Evolutionary conservation across 441 rosid genomes (phyloP), one percentile per base, ranked within the genome.

Genomic region (Isatis lusitanica): DNA sequence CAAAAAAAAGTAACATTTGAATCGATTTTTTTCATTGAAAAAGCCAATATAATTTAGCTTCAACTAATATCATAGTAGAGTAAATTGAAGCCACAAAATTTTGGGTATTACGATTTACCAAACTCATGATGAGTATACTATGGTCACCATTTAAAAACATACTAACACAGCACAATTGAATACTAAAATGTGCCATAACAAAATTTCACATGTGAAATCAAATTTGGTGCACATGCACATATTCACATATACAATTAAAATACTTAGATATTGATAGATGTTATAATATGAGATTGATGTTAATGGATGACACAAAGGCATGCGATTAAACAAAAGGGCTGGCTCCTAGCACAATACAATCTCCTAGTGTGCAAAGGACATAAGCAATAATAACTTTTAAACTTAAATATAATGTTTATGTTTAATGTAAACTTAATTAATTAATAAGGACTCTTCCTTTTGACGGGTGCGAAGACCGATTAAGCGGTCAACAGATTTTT

Each of bases 401-500:
- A 58, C n/a, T 77, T 39, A 59, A 61, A 42, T 56, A 77, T 56
- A 65, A 31, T 44, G 24, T 58, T 71, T 47, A 60, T 44, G 55
- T 44, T 30, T 63, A 44, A 30, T 47, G 47, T 65, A 8, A 42
- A 30, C 62, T 68, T 55, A 52, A 42, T 18, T 74, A 55, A 43
- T 31, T 68, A 77, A 56, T 33, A 38, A 55, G 31, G 63, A 64
- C 40, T 38, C 63, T 79, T 82, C 78, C 68, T 63, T 76, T 88
- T 88, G 89, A 86, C 87, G 85, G 90, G 91, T 85, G 78, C 97
- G 88, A 87, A 83, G 73, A 85, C 85, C 98, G 77, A 94, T 71
- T 84, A 78, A 78, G 76, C 66, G 90, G 99, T 94, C 99, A 92
- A 94, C 99, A 90, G 81, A 92, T 92, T 89, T 92, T 84, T 88